Base-by-base conservation (phyloP, 2,329 filamentous ascomycete genomes). In the Botrytis medusae region DNA sequence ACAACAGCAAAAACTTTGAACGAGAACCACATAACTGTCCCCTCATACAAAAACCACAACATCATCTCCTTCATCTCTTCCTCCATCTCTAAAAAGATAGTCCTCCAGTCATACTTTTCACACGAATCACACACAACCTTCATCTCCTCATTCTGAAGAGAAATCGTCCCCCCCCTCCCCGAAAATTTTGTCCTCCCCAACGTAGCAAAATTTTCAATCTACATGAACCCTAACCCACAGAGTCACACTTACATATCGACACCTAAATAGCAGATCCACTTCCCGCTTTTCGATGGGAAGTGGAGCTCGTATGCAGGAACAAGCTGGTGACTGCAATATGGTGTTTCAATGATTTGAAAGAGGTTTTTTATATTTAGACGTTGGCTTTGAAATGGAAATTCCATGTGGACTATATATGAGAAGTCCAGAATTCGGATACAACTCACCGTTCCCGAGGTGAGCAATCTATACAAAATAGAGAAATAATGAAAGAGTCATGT, bases 391-490 rank as follows among this genome's bases (percentile, higher is more conserved):
- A 3, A n/a, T 14, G 0, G 48, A 1, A n/a, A 51, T n/a, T 12
- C 1, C n/a, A 51, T 14, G 5, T n/a, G 10, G 1, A 51, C 1
- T 51, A 1, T 14, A 51, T 1, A 4, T 2, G 25, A 8, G 25
- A 51, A n/a, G 3, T n/a, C 4, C 25, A 51, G 10, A n/a, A 51
- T 6, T n/a, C 1, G 25, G 25, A 7, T n/a, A 2, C 46, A 48
- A n/a, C n/a, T n/a, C n/a, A n/a, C n/a, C n/a, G n/a, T n/a, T 46
- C 20, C 44, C 7, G 18, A 18, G 1, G 4, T 46, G 12, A 16
- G 40, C 14, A 42, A 42, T 42, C 18, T 46, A 20, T 2, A 4
- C 48, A 7, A n/a, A n/a, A 1, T 14, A n/a, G 8, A n/a, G 2
- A n/a, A 6, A 51, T 51, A 51, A 14, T 12, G 25, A 2, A n/a